These are phyloP conservation scores for Apiospora arundinis DNA, from an alignment of 2,329 filamentous ascomycete species.

Conservation along the genomic window DNA sequence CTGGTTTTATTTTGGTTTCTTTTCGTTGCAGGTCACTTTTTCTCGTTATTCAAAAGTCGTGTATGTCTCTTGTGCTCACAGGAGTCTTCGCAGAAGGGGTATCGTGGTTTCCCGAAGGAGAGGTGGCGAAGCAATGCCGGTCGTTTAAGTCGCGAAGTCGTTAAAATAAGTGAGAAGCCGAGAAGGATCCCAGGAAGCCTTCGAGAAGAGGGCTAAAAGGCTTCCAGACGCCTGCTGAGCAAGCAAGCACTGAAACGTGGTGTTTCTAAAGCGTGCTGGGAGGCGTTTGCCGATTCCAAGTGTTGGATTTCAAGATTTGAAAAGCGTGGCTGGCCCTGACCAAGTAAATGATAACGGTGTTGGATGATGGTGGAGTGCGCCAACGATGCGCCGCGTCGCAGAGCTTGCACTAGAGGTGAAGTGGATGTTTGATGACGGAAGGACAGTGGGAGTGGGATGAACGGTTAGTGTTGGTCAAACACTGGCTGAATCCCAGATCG, in stretches of 20 bases:
- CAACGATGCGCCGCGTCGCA: slow-evolving; percentile 8
- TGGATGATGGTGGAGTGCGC: slow-evolving; percentile 4
- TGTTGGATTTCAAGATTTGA: background rate
- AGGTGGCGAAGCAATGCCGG: background rate
- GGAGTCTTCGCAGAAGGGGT: background rate
- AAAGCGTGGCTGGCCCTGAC: slow-evolving; percentile 4
- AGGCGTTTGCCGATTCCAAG: background rate
- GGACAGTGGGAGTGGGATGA: background rate
- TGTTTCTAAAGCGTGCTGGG: slow-evolving; percentile 3
- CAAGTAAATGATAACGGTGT: slow-evolving; percentile 9
- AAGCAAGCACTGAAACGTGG: slow-evolving; percentile 14
- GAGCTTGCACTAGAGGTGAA: slow-evolving; percentile 10
- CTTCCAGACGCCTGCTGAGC: background rate
- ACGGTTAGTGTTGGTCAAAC: slow-evolving; percentile 11
- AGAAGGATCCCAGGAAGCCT: background rate
- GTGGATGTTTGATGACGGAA: slow-evolving; percentile 16
- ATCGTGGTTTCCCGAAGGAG: slow-evolving; percentile 10
- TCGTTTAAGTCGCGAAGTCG: background rate
- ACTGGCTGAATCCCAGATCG: slow-evolving; percentile 8
- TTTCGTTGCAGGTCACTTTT: background rate
- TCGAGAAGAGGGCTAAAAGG: slow-evolving; percentile 9
- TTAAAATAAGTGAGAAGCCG: background rate
- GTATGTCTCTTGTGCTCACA: background rate
- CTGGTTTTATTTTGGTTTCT: no score
- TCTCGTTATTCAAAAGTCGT: background rate